Base-by-base conservation (phyloP, 148 eudicot genomes). In the Pharnaceum exiguum region DNA sequence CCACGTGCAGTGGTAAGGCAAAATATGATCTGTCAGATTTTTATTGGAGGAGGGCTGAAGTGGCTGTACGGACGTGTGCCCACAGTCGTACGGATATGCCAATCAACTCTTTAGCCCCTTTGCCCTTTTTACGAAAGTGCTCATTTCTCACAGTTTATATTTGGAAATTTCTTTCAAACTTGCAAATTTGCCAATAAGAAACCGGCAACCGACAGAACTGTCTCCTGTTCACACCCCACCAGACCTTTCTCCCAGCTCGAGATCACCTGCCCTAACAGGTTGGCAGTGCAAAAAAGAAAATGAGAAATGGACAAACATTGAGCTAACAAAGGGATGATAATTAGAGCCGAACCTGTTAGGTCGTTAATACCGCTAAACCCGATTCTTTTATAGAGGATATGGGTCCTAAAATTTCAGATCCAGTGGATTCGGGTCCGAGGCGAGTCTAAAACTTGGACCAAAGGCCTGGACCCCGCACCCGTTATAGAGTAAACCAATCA, bases 171-270 rank as follows among this genome's bases (percentile, higher is more conserved):
- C 23, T 54, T 55, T 37, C 61, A 55, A n/a, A 28, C 29, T 13
- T 17, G 10, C 29, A 7, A 27, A 43, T 44, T 9, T 52, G 65
- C 59, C 18, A 60, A 60, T 69, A 7, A 55, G 70, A 32, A 52
- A 71, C 80, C 73, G 80, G 80, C 76, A 71, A 71, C 73, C 80
- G 76, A 76, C 80, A 76, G 22, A 36, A 63, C 62, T 76, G 71
- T 68, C 52, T 55, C 71, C 71, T 65, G 75, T 70, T 70, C 36
- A 48, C 67, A n/a, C 32, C 62, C 39, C 56, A 53, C 37, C 26
- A 23, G 10, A 10, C 16, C 57, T 54, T 48, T 58, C 51, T 33
- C 53, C 22, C 15, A 40, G 39, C n/a, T 46, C 63, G 24, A 66
- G 37, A 37, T 58, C 65, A 62, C 69, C 69, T 62, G 64, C 65